phyloP scores from a whole-genome alignment of 2,329 filamentous ascomycete genomes.

The Akanthomyces lecanii region DNA sequence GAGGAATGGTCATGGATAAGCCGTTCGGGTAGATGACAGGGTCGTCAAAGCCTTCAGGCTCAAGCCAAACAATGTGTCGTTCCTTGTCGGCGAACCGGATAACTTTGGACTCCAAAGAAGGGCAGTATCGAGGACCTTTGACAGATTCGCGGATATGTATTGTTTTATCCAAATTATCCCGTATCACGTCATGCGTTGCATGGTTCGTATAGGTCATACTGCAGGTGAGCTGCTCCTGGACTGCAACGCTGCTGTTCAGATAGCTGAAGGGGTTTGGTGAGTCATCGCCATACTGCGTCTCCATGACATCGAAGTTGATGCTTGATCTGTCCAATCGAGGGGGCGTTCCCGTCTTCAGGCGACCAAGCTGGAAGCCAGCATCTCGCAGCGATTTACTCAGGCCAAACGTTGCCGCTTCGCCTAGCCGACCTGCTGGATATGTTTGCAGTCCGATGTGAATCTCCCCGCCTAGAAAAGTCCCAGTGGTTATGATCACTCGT shows the following conservation, averaged over 20 bases:
- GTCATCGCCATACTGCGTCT: constrained; percentile 75
- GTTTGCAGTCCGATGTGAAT: constrained; percentile 89
- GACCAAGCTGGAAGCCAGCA: constrained; percentile 83
- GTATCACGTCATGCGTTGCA: constrained; percentile 75
- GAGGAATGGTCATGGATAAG: constrained; percentile 93
- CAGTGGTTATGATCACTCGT: constrained; percentile 90
- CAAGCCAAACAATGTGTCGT: constrained; percentile 89
- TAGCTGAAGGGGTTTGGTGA: constrained; percentile 90
- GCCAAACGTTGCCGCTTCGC: constrained; percentile 88
- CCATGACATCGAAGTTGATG: constrained; percentile 71
- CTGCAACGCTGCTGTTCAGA: constrained; percentile 71
- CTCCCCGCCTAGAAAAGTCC: constrained; percentile 91
- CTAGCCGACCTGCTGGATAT: constrained; percentile 86
- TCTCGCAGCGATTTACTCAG: constrained; percentile 85
- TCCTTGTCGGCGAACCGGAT: constrained; percentile 79
- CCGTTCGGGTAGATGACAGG: constrained; percentile 94
- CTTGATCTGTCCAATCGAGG: constrained; percentile 77
- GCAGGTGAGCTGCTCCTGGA: constrained; percentile 79
- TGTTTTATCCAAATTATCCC: constrained; percentile 87
- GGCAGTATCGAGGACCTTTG: constrained; percentile 91
- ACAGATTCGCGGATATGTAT: constrained; percentile 95
- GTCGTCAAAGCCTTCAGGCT: constrained; percentile 90
- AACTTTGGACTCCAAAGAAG: constrained; percentile 90
- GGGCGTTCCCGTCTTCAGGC: constrained; percentile 93
- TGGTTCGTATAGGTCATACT: constrained; percentile 84